phyloP scores from a whole-genome alignment of 257 asterid species.

The Nemophila menziesii region DNA sequence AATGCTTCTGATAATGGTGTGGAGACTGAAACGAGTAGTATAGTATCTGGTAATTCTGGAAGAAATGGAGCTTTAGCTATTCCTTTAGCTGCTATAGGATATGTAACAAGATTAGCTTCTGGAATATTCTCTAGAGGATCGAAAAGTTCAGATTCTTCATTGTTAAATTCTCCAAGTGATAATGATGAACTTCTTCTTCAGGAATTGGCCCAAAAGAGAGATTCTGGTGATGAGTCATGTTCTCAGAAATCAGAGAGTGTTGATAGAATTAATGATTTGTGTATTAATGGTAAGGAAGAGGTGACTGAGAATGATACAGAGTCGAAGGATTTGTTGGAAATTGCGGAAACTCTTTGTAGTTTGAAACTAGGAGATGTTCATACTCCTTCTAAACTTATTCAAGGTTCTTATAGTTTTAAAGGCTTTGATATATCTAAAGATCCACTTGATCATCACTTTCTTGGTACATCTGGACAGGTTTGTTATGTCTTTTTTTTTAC shows the following conservation, averaged over 20 bases:
- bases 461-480: conserved; percentile 59
- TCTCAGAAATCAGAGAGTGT: conserved; percentile 33
- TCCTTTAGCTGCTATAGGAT: conserved; percentile 90
- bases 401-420: conserved; percentile 40
- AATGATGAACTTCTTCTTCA: conserved; percentile 39
- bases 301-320: conserved; percentile 28
- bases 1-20: conserved; percentile 34
- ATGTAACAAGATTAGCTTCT: conserved; percentile 75
- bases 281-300: conserved; percentile 26
- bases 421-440: conserved; percentile 74
- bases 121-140: conserved; percentile 85
- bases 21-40: conserved; percentile 38
- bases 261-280: conserved; percentile 26
- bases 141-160: conserved; percentile 29
- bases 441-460: conserved; percentile 76
- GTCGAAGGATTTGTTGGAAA: conserved; percentile 31
- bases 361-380: conserved; percentile 26
- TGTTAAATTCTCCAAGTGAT: conserved; percentile 39
- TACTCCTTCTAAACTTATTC: conserved; percentile 20
- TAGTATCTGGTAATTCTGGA: conserved; percentile 48
- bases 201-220: conserved; percentile 28
- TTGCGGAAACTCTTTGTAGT: conserved; percentile 37
- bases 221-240: conserved; percentile 30
- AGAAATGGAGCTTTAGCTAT: conserved; percentile 65
- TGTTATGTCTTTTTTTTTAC: conserved; percentile 13